Base-by-base conservation (phyloP, 2,329 filamentous ascomycete genomes). In the Geoglossum cookeanum region DNA sequence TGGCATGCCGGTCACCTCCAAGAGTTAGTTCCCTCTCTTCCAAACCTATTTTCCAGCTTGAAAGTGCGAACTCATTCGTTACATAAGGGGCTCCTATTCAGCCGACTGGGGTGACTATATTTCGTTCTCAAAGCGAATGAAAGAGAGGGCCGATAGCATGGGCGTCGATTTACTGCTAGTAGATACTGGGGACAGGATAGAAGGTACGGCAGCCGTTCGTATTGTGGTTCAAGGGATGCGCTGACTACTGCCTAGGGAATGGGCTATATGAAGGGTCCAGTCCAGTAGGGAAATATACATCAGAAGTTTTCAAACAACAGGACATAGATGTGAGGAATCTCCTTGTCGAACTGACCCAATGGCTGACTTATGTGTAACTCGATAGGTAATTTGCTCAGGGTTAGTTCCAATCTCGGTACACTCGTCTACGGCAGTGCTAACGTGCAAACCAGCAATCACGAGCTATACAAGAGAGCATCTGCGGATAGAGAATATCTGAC, bases 101-200 rank as follows among this genome's bases (percentile, higher is more conserved):
- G 91, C 88, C 52, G 92, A 98, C 69, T 97, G 92, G 89, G 92
- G 92, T 59, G 92, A 98, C 71, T 98, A 97, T 70, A 78, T 97
- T 64, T 96, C 91, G 5, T 96, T 98, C 67, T 81, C 89, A 37
- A 75, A 84, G 39, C 88, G 91, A 66, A 80, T 98, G 75, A 84
- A 80, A 58, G 77, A 81, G 62, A 83, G 80, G 65, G 88, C 89
- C 57, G 86, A 96, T 65, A 78, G 81, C 0, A 76, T 83, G 56
- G 89, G 88, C 49, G 80, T 79, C 32, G 92, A 98, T 67, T 74
- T 98, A 15, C 73, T 98, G n/a, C 74, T 98, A n/a, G 75, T 98
- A 61, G 92, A 98, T 68, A 96, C 90, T 0, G 92, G 92, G 59
- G 92, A 97, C 66, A 80, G 91, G 5, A 80, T 96, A 63, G 92